Conservation (phyloP, 2,329 filamentous ascomycete species). For the Xylariaceae sp. region DNA sequence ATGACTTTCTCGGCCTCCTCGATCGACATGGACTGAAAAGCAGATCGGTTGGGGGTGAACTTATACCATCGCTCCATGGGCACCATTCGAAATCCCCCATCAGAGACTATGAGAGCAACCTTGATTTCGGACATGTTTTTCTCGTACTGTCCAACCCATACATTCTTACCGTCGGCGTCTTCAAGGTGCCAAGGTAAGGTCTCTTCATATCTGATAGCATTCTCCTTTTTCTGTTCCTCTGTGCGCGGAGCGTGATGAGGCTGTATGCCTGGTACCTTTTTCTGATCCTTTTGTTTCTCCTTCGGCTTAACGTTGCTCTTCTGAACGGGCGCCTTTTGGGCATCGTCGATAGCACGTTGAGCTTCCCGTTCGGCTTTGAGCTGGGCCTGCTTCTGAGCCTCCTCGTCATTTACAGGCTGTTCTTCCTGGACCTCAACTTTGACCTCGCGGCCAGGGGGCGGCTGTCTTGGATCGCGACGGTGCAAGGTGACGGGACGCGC, state of each 20-base stretch:
- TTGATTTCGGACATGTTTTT: constrained; percentile 82
- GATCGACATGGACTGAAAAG: constrained; percentile 71
- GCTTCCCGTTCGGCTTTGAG: constrained; percentile 75
- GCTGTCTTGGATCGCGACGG: constrained; percentile 76
- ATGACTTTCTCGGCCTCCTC: constrained; percentile 84
- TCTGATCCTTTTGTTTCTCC: constrained; percentile 58
- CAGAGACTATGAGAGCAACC: constrained; percentile 70
- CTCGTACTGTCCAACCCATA: constrained; percentile 90
- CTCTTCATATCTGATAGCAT: constrained; percentile 82
- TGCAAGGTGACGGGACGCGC: constrained; percentile 84
- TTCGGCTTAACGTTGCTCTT: constrained; percentile 43
- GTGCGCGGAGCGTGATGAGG: constrained; percentile 75
- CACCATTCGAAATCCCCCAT: constrained; percentile 73
- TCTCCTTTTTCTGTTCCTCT: constrained; percentile 74
- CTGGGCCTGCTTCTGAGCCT: constrained; percentile 63
- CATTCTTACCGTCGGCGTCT: constrained; percentile 92
- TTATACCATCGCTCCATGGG: constrained; percentile 96
- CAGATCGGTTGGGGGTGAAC: constrained; percentile 69
- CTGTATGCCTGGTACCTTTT: constrained; percentile 75
- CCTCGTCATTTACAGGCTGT: constrained; percentile 49
- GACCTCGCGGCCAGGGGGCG: constrained; percentile 57
- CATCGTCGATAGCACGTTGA: constrained; percentile 79
- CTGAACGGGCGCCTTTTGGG: constrained; percentile 86
- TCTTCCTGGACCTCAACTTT: constrained; percentile 53
- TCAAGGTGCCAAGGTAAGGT: constrained; percentile 95